These are phyloP conservation scores for Bryopsis sp. DNA, from an alignment of 139 green algal species.

Conservation along the genomic window DNA sequence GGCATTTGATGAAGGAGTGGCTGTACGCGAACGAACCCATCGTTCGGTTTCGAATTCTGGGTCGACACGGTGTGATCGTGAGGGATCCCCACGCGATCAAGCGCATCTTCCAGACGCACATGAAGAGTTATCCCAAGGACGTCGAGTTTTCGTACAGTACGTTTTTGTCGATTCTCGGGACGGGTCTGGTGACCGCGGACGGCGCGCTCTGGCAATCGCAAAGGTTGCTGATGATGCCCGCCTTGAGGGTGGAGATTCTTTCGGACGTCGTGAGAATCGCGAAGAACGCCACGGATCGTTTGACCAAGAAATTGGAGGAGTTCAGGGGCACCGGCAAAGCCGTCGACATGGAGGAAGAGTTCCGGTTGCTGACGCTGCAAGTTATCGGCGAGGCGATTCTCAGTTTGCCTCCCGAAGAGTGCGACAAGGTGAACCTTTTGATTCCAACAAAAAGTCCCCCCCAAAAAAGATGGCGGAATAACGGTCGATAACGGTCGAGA, in stretches of 20 bases:
- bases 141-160: slow-evolving; percentile 68
- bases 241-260: slow-evolving; percentile 82
- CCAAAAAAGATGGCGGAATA: no score
- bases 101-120: slow-evolving; percentile 67
- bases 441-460: slow-evolving; percentile 6
- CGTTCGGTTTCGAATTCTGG: slow-evolving; percentile 52
- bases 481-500: not conserved
- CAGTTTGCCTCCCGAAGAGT: slow-evolving; percentile 73
- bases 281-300: slow-evolving; percentile 49
- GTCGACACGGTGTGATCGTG: slow-evolving; percentile 55
- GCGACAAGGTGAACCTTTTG: slow-evolving; percentile 49
- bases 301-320: slow-evolving; percentile 62
- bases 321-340: slow-evolving; percentile 35
- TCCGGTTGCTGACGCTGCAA: slow-evolving; percentile 82
- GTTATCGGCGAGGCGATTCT: slow-evolving; percentile 89
- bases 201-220: slow-evolving; percentile 84
- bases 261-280: slow-evolving; percentile 79
- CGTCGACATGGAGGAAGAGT: slow-evolving; percentile 83
- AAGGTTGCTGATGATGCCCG: slow-evolving; percentile 72
- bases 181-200: slow-evolving; percentile 83
- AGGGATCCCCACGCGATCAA: slow-evolving; percentile 56
- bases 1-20: slow-evolving; percentile 71
- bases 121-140: slow-evolving; percentile 77
- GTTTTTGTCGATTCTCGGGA: slow-evolving; percentile 89
- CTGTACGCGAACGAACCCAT: slow-evolving; percentile 31